phyloP scores from a whole-genome alignment of 2,329 filamentous ascomycete species.

The Pseudofabraea citricarpa region DNA sequence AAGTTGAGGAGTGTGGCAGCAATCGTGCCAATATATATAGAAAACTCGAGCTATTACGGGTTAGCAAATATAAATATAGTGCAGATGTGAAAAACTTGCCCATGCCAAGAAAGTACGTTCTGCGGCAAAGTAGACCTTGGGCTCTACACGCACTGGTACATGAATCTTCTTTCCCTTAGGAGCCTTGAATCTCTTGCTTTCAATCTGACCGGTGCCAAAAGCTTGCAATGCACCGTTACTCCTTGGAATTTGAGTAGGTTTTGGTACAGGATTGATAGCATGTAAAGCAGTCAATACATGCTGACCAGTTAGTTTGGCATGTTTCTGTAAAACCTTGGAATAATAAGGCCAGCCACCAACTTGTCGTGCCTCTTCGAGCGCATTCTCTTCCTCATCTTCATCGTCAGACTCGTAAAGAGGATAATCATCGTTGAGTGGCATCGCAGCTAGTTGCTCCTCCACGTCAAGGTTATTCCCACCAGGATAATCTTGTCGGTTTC shows the following conservation, averaged over 20 bases:
- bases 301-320: slow-evolving; percentile 16
- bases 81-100: slow-evolving; percentile 47
- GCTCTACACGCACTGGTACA: slow-evolving; percentile 91
- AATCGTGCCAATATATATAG: slow-evolving; percentile 87
- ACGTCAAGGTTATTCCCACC: slow-evolving; percentile 56
- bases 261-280: slow-evolving; percentile 12
- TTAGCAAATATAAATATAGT: slow-evolving; percentile 13
- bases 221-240: slow-evolving; percentile 47
- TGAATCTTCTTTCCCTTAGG: slow-evolving; percentile 88
- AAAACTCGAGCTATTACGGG: slow-evolving; percentile 73
- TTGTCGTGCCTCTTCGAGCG: slow-evolving; percentile 71
- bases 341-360: slow-evolving; percentile 75
- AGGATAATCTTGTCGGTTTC: slow-evolving; percentile 8
- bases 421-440: slow-evolving; percentile 62
- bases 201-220: slow-evolving; percentile 51
- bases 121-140: slow-evolving; percentile 95
- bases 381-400: slow-evolving; percentile 70
- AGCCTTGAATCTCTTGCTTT: slow-evolving; percentile 60
- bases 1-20: slow-evolving; percentile 83
- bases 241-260: slow-evolving; percentile 41
- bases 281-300: slow-evolving; percentile 11
- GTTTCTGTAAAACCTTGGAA: slow-evolving; percentile 47
- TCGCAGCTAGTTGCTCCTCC: slow-evolving; percentile 74
- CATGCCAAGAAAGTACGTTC: slow-evolving; percentile 95
- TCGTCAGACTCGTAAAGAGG: slow-evolving; percentile 89